Conservation (phyloP, 1,284 basidiomycete genomes). For the Sporisorium scitamineum region DNA sequence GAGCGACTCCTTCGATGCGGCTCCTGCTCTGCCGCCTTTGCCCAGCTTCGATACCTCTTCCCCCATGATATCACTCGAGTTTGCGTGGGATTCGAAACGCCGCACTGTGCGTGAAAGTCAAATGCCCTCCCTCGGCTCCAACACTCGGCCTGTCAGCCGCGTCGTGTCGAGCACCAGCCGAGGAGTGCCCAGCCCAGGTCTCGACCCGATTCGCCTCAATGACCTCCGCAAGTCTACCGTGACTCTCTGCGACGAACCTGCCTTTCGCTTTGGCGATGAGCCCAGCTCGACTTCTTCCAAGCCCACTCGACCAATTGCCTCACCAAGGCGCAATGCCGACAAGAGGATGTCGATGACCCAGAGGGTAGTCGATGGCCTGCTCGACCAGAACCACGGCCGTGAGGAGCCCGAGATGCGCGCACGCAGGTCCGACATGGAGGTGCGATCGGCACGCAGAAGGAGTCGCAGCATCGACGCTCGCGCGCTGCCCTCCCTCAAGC, state of each 20-base stretch:
- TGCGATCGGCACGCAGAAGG: slow-evolving; percentile 32
- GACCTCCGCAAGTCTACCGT: slow-evolving; percentile 43
- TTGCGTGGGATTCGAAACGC: slow-evolving; percentile 35
- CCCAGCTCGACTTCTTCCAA: slow-evolving; percentile 19
- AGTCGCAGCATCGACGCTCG: slow-evolving; percentile 52
- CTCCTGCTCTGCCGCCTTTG: slow-evolving; percentile 43
- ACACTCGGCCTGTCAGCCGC: slow-evolving; percentile 35
- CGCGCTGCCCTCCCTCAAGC: slow-evolving; percentile 11
- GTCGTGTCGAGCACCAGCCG: slow-evolving; percentile 49
- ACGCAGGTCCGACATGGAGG: slow-evolving; percentile 34
- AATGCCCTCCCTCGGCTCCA: slow-evolving; percentile 23
- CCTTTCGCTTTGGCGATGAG: slow-evolving; percentile 19
- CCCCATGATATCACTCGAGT: slow-evolving; percentile 47
- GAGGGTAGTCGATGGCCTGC: slow-evolving; percentile 47
- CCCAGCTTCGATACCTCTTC: slow-evolving; percentile 43
- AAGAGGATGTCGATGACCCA: slow-evolving; percentile 54
- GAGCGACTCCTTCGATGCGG: slow-evolving; percentile 14
- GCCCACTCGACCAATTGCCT: slow-evolving; percentile 9
- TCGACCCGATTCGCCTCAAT: slow-evolving; percentile 31
- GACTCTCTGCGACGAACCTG: slow-evolving; percentile 29
- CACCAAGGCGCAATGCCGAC: slow-evolving; percentile 3
- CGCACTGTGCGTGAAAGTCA: slow-evolving; percentile 24
- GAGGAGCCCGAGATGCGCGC: slow-evolving; percentile 55
- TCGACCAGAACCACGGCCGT: slow-evolving; percentile 42
- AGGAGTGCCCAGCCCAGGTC: slow-evolving; percentile 46